Evolutionary conservation across 768 basidiomycete species (phyloP), one percentile per base, ranked within the genome.

Genomic region (Lentinus brumalis): DNA sequence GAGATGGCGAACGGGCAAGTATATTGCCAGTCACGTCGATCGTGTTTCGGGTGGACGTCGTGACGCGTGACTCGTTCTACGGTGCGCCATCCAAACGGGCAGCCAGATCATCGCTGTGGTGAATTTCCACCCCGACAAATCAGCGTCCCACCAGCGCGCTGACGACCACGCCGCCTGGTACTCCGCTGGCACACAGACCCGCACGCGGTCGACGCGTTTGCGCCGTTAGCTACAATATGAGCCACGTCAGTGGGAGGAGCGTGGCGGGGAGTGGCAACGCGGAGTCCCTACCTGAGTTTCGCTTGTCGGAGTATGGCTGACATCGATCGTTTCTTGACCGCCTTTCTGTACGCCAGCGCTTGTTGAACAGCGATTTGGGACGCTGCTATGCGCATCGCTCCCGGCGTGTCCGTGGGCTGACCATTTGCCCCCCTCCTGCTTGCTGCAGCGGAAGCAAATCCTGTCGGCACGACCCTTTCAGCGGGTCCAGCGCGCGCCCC

Each of bases 401-500:
- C 64, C 59, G 51, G 56, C 60, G 51, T 60, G 57, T 56, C 46
- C 54, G 38, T 62, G 62, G 62, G 62, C 66, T 58, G 64, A 67
- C 64, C 67, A 63, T 64, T 67, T 66, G 69, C 64, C 65, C 66
- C 64, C 63, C 62, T 66, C 56, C 60, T 50, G 56, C 61, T 54
- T 55, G 52, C 61, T 60, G 58, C 56, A 67, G 70, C 74, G 74
- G 74, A 72, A 73, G 71, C 74, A 75, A 75, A 74, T 70, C 69
- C 72, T 71, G 69, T 62, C 64, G 65, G 67, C 56, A 60, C 62
- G 66, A 59, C 67, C 65, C 66, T 57, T 67, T 64, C 65, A 63
- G 59, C 47, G 53, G 50, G 45, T 38, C 40, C 42, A 44, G 30
- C 50, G 21, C 57, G 38, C 29, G 54, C 44, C 53, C 62, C 50